Base-by-base conservation (phyloP, 1,284 basidiomycete species). In the Trichosporon faecale region DNA sequence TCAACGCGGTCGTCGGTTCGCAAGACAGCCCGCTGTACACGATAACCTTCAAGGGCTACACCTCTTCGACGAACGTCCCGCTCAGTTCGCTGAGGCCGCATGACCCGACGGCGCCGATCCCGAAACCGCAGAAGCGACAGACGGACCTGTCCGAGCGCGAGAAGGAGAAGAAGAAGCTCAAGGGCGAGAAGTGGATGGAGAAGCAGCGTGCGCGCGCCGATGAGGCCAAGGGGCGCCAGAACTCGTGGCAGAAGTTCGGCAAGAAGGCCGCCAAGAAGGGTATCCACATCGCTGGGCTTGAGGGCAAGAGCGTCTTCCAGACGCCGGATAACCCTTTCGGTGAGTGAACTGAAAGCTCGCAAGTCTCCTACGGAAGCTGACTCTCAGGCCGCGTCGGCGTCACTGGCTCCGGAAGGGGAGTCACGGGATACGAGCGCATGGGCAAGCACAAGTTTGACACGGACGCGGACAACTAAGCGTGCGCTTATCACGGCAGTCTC, bases 231-330 rank as follows among this genome's bases (percentile, higher is more conserved):
- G 35, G 35, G 14, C 35, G 35, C 35, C 93, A 98, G 85, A 89
- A 88, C 74, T 91, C 90, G 23, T 99, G 96, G 96, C 93, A 98
- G 85, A 95, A 94, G 85, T 99, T 99, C 86, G 92, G 95, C 12
- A 96, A 95, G 85, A 98, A 97, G 85, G 90, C 91, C 37, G 91
- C 93, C 80, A 95, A 93, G 88, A 98, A 98, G 85, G 95, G 95
- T 8, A 90, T 95, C 44, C 82, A 91, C 90, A 84, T 92, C 92
- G 76, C 92, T 89, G 71, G 82, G 0, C 88, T 94, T 29, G 86
- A 92, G 67, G 94, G 94, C 52, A 93, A 91, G 78, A 94, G 92
- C 76, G 96, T 98, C 76, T 98, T 98, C 87, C 92, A 93, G 84
- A 98, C 95, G 3, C 94, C 95, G 14, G 95, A 97, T 76, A 95